Evolutionary conservation across 257 asterid genomes (phyloP).

Genomic region (Primulina eburnea): DNA sequence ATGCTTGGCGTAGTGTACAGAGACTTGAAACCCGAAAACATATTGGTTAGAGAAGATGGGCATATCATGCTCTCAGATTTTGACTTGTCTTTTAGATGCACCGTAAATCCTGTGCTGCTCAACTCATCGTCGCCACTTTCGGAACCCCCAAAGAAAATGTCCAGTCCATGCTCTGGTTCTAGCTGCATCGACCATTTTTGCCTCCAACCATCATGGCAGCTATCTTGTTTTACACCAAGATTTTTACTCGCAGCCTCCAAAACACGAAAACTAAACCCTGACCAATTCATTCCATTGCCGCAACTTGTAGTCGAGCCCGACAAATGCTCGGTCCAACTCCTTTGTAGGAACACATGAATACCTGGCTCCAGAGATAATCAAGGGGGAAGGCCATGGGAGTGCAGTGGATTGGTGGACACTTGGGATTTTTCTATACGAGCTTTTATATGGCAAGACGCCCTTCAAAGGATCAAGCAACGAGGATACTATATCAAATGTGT

Average conservation of each 20-base stretch:
- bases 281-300: slow-evolving; percentile 61
- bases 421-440: slow-evolving; percentile 71
- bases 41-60: slow-evolving; percentile 80
- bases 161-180: slow-evolving; percentile 48
- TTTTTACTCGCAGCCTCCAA: slow-evolving; percentile 53
- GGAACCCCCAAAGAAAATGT: slow-evolving; percentile 46
- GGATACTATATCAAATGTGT: slow-evolving; percentile 71
- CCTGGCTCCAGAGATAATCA: slow-evolving; percentile 84
- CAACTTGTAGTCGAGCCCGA: slow-evolving; percentile 83
- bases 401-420: slow-evolving; percentile 96
- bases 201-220: slow-evolving; percentile 76
- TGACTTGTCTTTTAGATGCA: slow-evolving; percentile 67
- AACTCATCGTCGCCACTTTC: slow-evolving; percentile 42
- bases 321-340: slow-evolving; percentile 74
- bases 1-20: slow-evolving; percentile 91
- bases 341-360: slow-evolving; percentile 93
- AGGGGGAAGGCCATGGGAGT: slow-evolving; percentile 89
- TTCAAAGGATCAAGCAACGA: slow-evolving; percentile 64
- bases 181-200: slow-evolving; percentile 85
- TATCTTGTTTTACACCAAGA: slow-evolving; percentile 68
- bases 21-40: slow-evolving; percentile 86
- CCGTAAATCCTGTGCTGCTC: slow-evolving; percentile 48
- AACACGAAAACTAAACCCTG: slow-evolving; percentile 56
- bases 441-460: slow-evolving; percentile 75
- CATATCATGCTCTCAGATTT: slow-evolving; percentile 92